Conservation (phyloP, 2,329 filamentous ascomycete genomes). For the Cercospora nicotianae region DNA sequence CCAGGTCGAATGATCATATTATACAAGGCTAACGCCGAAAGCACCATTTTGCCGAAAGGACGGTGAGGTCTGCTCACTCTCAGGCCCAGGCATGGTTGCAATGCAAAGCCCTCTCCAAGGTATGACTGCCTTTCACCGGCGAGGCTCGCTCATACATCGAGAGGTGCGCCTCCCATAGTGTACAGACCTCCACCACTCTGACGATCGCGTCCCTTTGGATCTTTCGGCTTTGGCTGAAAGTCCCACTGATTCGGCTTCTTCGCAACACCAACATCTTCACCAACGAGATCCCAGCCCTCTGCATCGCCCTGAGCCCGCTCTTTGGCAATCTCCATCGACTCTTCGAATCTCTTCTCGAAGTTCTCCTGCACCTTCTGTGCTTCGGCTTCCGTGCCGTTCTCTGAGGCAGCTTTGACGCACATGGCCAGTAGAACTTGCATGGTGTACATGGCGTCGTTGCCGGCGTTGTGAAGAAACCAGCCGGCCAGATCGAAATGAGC, state of each 20-base stretch:
- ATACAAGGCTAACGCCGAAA: background rate
- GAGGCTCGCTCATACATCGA: conserved; percentile 26
- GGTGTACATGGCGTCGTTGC: conserved; percentile 43
- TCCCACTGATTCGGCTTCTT: conserved; percentile 19
- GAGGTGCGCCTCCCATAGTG: conserved; percentile 28
- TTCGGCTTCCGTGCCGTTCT: conserved; percentile 33
- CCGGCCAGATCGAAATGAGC: conserved; percentile 65
- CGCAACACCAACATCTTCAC: conserved; percentile 39
- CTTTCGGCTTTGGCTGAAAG: conserved; percentile 17
- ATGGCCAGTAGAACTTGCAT: conserved; percentile 64
- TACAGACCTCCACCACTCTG: conserved; percentile 19
- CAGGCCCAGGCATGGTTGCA: background rate
- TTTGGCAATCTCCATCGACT: conserved; percentile 31
- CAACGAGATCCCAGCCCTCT: conserved; percentile 42
- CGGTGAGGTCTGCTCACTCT: background rate
- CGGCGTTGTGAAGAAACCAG: conserved; percentile 41
- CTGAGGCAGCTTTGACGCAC: conserved; percentile 47
- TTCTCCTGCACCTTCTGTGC: conserved; percentile 32
- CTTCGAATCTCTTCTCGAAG: conserved; percentile 32
- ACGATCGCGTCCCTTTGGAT: conserved; percentile 2
- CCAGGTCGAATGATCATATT: background rate
- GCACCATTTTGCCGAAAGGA: background rate
- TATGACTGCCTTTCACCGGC: too few relatives aligned
- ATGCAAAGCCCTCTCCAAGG: too few relatives aligned
- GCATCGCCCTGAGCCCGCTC: conserved; percentile 40